A percentile compares a stretch with the other conserved stretches of the same genome.
phyloP scores from a whole-genome alignment of 2,329 filamentous ascomycete genomes.

The Claviceps fusiformis region DNA sequence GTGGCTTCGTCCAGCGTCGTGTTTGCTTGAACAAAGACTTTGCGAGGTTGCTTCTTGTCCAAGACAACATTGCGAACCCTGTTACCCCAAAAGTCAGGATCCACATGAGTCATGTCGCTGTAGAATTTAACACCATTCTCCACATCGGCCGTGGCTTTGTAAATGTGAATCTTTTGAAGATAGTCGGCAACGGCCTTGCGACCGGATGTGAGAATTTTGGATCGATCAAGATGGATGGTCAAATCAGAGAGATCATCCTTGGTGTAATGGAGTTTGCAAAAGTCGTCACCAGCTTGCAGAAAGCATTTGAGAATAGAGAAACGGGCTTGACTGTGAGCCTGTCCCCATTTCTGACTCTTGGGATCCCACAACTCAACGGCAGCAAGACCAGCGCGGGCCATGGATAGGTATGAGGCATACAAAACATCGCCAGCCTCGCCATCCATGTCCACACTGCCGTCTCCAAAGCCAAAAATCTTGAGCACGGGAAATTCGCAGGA shows the following conservation, averaged over 20 bases:
- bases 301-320: slow-evolving; percentile 80
- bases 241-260: slow-evolving; percentile 66
- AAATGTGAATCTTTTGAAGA: slow-evolving; percentile 82
- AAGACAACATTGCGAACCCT: slow-evolving; percentile 66
- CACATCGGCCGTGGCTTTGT: slow-evolving; percentile 80
- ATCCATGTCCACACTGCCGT: slow-evolving; percentile 59
- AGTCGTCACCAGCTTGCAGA: slow-evolving; percentile 72
- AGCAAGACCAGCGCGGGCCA: slow-evolving; percentile 84
- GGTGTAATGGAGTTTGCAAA: slow-evolving; percentile 67
- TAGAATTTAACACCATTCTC: slow-evolving; percentile 68
- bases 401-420: slow-evolving; percentile 76
- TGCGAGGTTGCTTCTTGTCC: slow-evolving; percentile 66
- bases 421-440: slow-evolving; percentile 74
- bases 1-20: slow-evolving; percentile 56
- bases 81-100: slow-evolving; percentile 68
- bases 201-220: slow-evolving; percentile 73
- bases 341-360: slow-evolving; percentile 81
- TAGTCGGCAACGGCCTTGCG: slow-evolving; percentile 76
- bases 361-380: slow-evolving; percentile 93
- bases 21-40: slow-evolving; percentile 91
- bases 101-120: slow-evolving; percentile 69
- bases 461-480: slow-evolving; percentile 81
- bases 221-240: slow-evolving; percentile 69
- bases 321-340: slow-evolving; percentile 81
- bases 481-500: slow-evolving; percentile 81